These are phyloP conservation scores for Ustilago hordei DNA, from an alignment of 1,284 basidiomycete genomes.

Conservation along the genomic window DNA sequence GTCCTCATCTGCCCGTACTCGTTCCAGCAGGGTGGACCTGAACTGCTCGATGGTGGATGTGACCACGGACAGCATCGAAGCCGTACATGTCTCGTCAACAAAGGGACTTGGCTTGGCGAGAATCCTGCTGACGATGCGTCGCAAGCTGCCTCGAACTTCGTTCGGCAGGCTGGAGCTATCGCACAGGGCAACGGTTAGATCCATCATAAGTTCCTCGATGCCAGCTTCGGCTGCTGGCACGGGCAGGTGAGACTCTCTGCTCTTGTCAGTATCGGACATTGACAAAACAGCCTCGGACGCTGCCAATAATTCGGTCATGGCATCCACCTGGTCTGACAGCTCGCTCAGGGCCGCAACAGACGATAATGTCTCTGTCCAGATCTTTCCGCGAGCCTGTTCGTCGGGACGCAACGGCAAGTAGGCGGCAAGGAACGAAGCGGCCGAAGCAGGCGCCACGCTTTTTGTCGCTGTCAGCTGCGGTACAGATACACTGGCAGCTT, in stretches of 20 bases:
- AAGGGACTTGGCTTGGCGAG: slow-evolving; percentile 32
- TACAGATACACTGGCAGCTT: slow-evolving; percentile 19
- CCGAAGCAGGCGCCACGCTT: slow-evolving; percentile 25
- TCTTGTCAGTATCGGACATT: neutral
- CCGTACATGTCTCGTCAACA: slow-evolving; percentile 14
- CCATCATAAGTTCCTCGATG: slow-evolving; percentile 29
- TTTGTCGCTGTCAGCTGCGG: slow-evolving; percentile 32
- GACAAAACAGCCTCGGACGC: slow-evolving; percentile 31
- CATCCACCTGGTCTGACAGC: slow-evolving; percentile 39
- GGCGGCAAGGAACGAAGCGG: slow-evolving; percentile 32
- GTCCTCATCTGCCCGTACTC: slow-evolving; percentile 4
- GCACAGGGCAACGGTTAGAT: slow-evolving; percentile 27
- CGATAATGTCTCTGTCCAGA: slow-evolving; percentile 45
- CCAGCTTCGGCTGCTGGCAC: slow-evolving; percentile 31
- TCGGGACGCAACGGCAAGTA: slow-evolving; percentile 35
- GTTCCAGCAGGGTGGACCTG: slow-evolving; percentile 26
- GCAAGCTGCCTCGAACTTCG: slow-evolving; percentile 23
- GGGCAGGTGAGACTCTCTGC: slow-evolving; percentile 10
- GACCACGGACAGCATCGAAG: slow-evolving; percentile 39
- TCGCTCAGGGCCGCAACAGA: slow-evolving; percentile 33
- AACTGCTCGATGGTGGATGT: slow-evolving; percentile 51
- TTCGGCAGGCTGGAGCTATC: slow-evolving; percentile 17
- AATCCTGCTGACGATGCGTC: slow-evolving; percentile 16
- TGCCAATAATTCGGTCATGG: slow-evolving; percentile 37
- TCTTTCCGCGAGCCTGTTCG: slow-evolving; percentile 16